Evolutionary conservation across 371 early-diverging fungal genomes (phyloP).

Genomic region (Rhizomucor miehei): DNA sequence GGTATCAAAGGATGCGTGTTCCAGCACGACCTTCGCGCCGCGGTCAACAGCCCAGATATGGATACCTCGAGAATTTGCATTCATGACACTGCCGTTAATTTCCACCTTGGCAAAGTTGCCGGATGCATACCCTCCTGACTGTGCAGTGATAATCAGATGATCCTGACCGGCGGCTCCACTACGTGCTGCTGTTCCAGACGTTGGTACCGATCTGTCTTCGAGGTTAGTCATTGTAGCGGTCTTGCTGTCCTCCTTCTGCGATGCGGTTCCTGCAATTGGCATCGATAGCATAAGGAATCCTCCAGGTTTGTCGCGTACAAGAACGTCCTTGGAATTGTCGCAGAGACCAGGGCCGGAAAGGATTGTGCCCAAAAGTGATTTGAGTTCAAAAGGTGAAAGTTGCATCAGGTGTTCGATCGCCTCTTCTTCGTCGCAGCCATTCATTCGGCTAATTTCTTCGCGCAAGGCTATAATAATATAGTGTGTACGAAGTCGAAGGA

Average conservation of each 20-base stretch:
- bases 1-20: conserved; percentile 75
- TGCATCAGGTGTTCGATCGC: conserved; percentile 82
- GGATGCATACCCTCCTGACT: conserved; percentile 72
- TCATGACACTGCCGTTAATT: conserved; percentile 58
- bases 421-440: conserved; percentile 73
- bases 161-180: neutral
- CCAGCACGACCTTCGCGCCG: conserved; percentile 53
- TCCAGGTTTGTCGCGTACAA: conserved; percentile 49
- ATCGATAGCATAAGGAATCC: conserved; percentile 37
- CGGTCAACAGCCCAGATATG: conserved; percentile 75
- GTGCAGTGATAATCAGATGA: conserved; percentile 45
- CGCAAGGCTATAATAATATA: conserved; percentile 82
- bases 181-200: too few relatives aligned
- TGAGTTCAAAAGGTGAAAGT: conserved; percentile 78
- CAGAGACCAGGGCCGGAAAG: conserved; percentile 65
- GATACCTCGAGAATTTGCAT: conserved; percentile 71
- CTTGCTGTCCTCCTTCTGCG: neutral
- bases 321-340: conserved; percentile 40
- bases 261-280: conserved; percentile 15
- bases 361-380: conserved; percentile 71
- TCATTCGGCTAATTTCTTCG: conserved; percentile 78
- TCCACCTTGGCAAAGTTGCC: conserved; percentile 76
- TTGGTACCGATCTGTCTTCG: too few relatives aligned
- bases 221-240: neutral
- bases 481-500: conserved; percentile 79